A percentile compares a stretch with the other conserved stretches of the same genome.
phyloP scores from a whole-genome alignment of 2,329 filamentous ascomycete genomes.

The Penicillium expansum region DNA sequence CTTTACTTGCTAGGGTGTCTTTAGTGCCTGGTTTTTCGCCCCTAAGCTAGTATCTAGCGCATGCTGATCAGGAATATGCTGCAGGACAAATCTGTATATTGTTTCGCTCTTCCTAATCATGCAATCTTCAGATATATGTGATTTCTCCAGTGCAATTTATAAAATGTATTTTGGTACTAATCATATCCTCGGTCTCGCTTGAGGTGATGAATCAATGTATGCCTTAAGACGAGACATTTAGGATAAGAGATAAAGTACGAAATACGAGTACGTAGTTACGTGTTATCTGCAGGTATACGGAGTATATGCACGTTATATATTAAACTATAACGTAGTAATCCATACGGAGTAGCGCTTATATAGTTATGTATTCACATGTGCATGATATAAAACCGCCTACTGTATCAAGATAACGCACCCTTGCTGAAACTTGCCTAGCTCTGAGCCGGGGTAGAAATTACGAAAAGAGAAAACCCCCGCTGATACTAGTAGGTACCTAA shows the following conservation, averaged over 20 bases:
- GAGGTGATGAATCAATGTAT: neutral
- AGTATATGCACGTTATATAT: neutral
- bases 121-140: neutral
- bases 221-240: neutral
- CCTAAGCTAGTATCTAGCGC: neutral
- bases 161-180: neutral
- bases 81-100: neutral
- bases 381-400: neutral
- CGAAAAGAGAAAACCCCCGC: neutral
- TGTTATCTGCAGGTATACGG: neutral
- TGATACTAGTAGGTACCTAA: neutral
- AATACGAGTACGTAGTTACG: neutral
- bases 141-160: neutral
- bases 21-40: neutral
- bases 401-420: neutral
- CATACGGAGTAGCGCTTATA: neutral
- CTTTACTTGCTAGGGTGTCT: neutral
- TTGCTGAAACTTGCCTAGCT: neutral
- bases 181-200: neutral
- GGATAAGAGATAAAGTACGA: neutral
- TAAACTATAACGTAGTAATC: too few relatives aligned
- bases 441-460: neutral
- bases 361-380: neutral
- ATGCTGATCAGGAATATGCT: neutral
- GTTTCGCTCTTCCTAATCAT: neutral